phyloP scores from a whole-genome alignment of 495 filamentous ascomycete species.

The Aspergillus diversus region DNA sequence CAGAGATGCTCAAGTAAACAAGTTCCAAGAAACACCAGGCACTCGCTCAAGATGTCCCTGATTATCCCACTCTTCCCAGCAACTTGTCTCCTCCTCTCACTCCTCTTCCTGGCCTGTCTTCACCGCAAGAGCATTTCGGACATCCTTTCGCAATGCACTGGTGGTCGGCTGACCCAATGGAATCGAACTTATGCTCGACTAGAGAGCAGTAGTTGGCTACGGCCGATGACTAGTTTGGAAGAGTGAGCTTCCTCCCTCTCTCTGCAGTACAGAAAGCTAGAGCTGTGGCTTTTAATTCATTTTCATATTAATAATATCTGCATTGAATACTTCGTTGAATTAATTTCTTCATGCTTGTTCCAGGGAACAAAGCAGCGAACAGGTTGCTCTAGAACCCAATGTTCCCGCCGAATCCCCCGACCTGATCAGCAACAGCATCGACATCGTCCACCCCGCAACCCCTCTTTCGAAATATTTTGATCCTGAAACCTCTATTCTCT shows the following conservation, averaged over 20 bases:
- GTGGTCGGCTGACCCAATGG: constrained; percentile 3
- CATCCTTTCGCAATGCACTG: background rate
- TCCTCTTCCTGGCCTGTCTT: constrained; percentile 23
- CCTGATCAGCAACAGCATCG: background rate
- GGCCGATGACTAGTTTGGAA: background rate
- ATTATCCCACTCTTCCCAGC: constrained; percentile 21
- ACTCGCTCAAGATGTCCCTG: background rate
- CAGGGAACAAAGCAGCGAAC: background rate
- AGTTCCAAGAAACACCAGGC: background rate
- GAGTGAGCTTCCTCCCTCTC: background rate
- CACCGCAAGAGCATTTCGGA: constrained; percentile 12
- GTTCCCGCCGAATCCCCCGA: background rate
- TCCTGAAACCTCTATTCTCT: constrained; percentile 15
- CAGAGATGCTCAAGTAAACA: background rate
- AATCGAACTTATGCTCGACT: background rate
- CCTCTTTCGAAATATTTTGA: constrained; percentile 24
- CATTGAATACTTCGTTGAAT: background rate
- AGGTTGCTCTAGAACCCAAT: background rate
- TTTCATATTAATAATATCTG: background rate
- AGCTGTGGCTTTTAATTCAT: background rate
- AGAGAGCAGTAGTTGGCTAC: background rate
- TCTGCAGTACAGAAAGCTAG: background rate
- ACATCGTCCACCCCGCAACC: background rate
- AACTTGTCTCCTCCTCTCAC: constrained; percentile 24
- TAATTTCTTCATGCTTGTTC: background rate